Conservation (phyloP, 148 eudicot genomes). For the Polygonum maritimum region DNA sequence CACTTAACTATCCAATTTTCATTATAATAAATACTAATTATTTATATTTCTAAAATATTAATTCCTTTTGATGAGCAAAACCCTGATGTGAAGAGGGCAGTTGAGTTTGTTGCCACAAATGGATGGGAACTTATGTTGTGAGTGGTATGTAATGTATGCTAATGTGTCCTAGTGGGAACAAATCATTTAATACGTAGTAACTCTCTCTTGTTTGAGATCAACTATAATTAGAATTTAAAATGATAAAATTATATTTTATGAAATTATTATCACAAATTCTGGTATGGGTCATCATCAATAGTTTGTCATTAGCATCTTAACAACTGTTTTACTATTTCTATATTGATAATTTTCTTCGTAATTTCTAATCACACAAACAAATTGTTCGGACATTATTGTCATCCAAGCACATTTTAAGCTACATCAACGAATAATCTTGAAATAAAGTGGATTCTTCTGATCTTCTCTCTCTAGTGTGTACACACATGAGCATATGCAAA, state of each 20-base stretch:
- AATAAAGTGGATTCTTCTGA: no score
- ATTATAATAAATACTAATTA: no score
- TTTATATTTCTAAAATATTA: not conserved
- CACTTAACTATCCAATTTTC: no score
- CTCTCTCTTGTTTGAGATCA: not conserved
- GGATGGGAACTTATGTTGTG: not conserved
- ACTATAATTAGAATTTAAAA: not conserved
- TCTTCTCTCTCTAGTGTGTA: no score
- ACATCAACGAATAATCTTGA: not conserved
- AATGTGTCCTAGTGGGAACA: not conserved
- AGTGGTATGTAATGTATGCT: not conserved
- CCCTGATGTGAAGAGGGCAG: not conserved
- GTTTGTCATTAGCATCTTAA: conserved; percentile 4
- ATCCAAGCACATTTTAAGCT: not conserved
- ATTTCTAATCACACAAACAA: not conserved
- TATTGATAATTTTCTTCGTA: not conserved
- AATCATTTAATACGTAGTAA: not conserved
- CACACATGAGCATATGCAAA: no score
- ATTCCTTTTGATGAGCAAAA: not conserved
- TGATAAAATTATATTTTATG: not conserved
- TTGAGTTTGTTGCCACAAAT: not conserved
- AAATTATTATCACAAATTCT: not conserved
- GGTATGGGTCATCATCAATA: conserved; percentile 6
- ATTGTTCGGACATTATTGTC: not conserved
- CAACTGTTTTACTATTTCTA: not conserved